phyloP scores from a whole-genome alignment of 2,329 filamentous ascomycete species.

The Ceratocystiopsis sp. region DNA sequence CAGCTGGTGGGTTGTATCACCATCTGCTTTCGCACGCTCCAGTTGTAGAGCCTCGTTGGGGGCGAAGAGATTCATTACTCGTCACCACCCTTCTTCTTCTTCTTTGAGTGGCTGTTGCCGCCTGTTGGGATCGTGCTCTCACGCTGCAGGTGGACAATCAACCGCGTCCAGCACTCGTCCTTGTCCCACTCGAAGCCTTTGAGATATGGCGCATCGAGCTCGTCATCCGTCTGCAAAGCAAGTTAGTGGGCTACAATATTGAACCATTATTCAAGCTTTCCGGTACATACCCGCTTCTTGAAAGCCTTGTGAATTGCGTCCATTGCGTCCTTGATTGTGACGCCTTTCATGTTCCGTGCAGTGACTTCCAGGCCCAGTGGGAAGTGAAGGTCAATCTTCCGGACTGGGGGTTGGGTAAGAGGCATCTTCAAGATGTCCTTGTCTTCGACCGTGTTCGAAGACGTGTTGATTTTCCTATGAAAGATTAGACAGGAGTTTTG shows the following conservation, averaged over 20 bases:
- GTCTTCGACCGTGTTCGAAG: constrained; percentile 61
- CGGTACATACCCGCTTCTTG: constrained; percentile 73
- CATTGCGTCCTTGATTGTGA: constrained; percentile 92
- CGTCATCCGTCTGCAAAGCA: constrained; percentile 59
- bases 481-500: constrained; percentile 7
- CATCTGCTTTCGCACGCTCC: too few relatives aligned
- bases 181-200: constrained; percentile 94
- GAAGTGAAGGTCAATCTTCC: constrained; percentile 89
- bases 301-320: constrained; percentile 93
- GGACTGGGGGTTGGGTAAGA: constrained; percentile 67
- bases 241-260: background rate
- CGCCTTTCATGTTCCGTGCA: constrained; percentile 80
- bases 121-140: constrained; percentile 23
- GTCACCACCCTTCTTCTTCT: constrained; percentile 34
- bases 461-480: constrained; percentile 82
- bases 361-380: constrained; percentile 74
- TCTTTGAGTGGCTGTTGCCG: constrained; percentile 36
- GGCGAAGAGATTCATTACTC: constrained; percentile 17
- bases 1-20: too few relatives aligned
- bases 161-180: constrained; percentile 74
- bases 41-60: too few relatives aligned
- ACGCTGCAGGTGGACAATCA: constrained; percentile 74
- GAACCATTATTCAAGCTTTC: background rate
- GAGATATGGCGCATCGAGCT: constrained; percentile 73
- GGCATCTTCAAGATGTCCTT: constrained; percentile 66